Percentiles rank a stretch among this genome's conserved stretches.
Evolutionary conservation across 2,329 filamentous ascomycete genomes (phyloP).

Genomic region (Clonostachys solani): DNA sequence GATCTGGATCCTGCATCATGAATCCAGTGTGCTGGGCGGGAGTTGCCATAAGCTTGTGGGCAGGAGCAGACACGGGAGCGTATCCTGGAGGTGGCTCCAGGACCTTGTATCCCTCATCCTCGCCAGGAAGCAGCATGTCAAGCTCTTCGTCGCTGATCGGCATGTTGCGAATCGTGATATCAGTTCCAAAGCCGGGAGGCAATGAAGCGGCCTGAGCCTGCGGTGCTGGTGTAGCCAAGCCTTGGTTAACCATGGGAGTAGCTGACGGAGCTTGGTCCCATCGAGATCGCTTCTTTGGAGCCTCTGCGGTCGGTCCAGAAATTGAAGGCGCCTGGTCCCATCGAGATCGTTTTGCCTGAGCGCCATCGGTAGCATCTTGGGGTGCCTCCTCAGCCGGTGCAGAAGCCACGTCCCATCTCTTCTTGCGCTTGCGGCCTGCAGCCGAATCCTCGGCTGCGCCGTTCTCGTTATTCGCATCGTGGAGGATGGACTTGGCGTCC

Average conservation of each 20-base stretch:
- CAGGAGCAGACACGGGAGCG: constrained; percentile 72
- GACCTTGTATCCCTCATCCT: constrained; percentile 88
- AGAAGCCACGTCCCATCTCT: constrained; percentile 80
- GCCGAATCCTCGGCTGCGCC: constrained; percentile 60
- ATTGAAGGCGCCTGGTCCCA: constrained; percentile 80
- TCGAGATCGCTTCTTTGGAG: constrained; percentile 71
- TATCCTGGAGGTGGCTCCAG: constrained; percentile 90
- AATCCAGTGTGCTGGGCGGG: constrained; percentile 78
- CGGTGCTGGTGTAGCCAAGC: constrained; percentile 76
- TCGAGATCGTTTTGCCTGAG: constrained; percentile 71
- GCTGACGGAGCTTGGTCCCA: constrained; percentile 90
- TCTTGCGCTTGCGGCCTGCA: constrained; percentile 77
- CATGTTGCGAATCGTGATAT: constrained; percentile 75
- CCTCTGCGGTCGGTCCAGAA: constrained; percentile 48
- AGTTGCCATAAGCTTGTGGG: constrained; percentile 71
- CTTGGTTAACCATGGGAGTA: constrained; percentile 68
- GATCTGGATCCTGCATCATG: constrained; percentile 96
- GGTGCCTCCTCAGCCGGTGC: constrained; percentile 31
- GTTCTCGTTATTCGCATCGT: constrained; percentile 70
- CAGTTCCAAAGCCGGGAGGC: constrained; percentile 71
- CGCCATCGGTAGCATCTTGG: constrained; percentile 45
- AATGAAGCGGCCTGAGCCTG: constrained; percentile 52
- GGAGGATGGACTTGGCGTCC: constrained; percentile 69
- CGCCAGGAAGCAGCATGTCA: constrained; percentile 82
- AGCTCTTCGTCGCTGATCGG: constrained; percentile 91